Evolutionary conservation across 2,329 filamentous ascomycete genomes (phyloP).

Genomic region (Cercospora brassicicola): DNA sequence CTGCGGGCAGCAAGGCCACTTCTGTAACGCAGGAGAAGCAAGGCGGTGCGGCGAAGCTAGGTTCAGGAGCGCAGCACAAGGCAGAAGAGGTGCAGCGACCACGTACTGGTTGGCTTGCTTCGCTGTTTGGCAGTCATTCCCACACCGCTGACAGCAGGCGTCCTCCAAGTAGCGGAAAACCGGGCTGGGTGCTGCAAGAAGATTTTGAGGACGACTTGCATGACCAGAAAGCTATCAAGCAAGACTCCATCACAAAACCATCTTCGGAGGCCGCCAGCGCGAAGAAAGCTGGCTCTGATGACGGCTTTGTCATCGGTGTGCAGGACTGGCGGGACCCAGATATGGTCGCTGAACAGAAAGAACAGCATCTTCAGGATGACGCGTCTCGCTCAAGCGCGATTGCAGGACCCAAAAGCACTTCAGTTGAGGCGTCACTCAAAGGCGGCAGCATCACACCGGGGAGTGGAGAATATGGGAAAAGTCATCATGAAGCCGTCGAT

Average conservation of each 20-base stretch:
- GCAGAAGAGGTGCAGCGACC: constrained; percentile 12
- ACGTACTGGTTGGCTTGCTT: constrained; percentile 46
- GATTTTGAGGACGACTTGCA: constrained; percentile 60
- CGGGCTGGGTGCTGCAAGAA: constrained; percentile 70
- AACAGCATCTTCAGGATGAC: constrained; percentile 27
- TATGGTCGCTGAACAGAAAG: constrained; percentile 54
- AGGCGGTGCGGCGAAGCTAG: constrained; percentile 13
- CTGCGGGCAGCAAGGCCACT: constrained; percentile 25
- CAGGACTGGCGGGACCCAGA: constrained; percentile 85
- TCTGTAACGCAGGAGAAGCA: constrained; percentile 22
- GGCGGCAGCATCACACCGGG: constrained; percentile 70
- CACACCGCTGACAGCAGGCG: constrained; percentile 54
- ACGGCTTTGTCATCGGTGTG: constrained; percentile 77
- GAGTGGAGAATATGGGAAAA: constrained; percentile 66
- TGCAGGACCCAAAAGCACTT: constrained; percentile 28
- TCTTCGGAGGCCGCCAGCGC: constrained; percentile 38
- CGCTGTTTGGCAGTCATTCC: constrained; percentile 39
- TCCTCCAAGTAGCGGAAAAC: constrained; percentile 69
- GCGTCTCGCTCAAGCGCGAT: constrained; percentile 30
- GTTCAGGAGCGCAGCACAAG: constrained; percentile 33
- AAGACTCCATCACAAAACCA: constrained; percentile 33
- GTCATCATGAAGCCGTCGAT: constrained; percentile 36
- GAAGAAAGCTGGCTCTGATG: constrained; percentile 42
- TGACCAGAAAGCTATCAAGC: constrained; percentile 46
- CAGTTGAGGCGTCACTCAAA: constrained; percentile 41